Evolutionary conservation across 352 stramenopile species (phyloP).

Genomic region (Phytophthora pluvialis): DNA sequence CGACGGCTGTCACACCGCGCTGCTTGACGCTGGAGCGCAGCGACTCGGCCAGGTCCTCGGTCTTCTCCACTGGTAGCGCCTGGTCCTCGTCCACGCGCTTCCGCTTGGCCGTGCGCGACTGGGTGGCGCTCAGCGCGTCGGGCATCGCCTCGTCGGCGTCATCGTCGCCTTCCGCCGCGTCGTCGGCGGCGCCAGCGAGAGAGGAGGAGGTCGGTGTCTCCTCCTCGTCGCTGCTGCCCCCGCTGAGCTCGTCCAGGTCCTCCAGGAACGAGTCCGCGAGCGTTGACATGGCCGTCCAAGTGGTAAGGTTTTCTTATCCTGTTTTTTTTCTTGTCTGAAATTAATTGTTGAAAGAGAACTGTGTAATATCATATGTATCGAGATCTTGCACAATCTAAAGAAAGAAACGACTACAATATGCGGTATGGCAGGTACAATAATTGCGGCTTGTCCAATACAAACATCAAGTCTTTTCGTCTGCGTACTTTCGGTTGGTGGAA

Average conservation of each 20-base stretch:
- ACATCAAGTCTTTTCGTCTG: conserved; percentile 27
- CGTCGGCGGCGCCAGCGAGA: conserved; percentile 17
- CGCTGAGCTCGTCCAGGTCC: conserved; percentile 90
- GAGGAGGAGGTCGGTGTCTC: conserved; percentile 29
- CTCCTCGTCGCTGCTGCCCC: conserved; percentile 76
- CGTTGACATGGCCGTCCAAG: conserved; percentile 64
- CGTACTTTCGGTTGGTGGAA: conserved; percentile 20
- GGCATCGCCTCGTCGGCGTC: conserved; percentile 25
- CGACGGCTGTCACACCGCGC: conserved; percentile 63
- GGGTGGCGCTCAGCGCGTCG: conserved; percentile 1
- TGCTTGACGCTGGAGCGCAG: conserved; percentile 55
- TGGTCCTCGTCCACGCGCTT: conserved; percentile 34
- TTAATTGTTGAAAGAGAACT: not conserved
- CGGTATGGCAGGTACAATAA: not conserved
- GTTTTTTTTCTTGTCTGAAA: not conserved
- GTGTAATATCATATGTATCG: not conserved
- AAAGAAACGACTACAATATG: conserved; percentile 24
- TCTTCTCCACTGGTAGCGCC: conserved; percentile 21
- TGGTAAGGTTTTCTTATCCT: not conserved
- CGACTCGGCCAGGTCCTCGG: conserved; percentile 43
- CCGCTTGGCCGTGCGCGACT: conserved; percentile 20
- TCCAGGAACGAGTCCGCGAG: conserved; percentile 90
- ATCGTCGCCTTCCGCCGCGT: conserved; percentile 24
- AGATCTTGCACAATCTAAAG: conserved; percentile 23
- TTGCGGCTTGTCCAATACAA: conserved; percentile 15